Conservation (phyloP, 805 yeast species). For the Pichia kluyveri region DNA sequence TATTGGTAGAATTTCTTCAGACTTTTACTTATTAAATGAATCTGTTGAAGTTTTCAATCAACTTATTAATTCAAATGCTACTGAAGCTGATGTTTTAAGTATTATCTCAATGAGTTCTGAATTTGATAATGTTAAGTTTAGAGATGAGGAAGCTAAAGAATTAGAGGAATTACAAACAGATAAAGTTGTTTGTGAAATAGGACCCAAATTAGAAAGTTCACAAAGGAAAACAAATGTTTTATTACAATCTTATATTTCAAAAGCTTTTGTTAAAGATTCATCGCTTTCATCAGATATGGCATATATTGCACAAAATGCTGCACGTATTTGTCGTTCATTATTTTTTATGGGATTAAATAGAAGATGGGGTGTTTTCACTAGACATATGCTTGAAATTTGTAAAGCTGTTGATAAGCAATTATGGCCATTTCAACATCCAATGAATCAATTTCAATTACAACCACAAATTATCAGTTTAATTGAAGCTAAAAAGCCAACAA, state of each 20-base stretch:
- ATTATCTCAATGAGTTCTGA: conserved; percentile 90
- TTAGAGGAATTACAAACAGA: conserved; percentile 50
- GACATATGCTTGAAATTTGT: conserved; percentile 69
- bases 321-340: conserved; percentile 86
- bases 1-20: conserved; percentile 89
- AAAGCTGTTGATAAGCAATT: conserved; percentile 75
- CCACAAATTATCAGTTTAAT: conserved; percentile 54
- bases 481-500: conserved; percentile 53
- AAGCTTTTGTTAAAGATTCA: conserved; percentile 62
- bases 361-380: conserved; percentile 81
- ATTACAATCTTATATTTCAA: conserved; percentile 81
- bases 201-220: conserved; percentile 63
- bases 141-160: conserved; percentile 83
- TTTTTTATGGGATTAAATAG: conserved; percentile 81
- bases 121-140: conserved; percentile 78
- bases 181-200: conserved; percentile 72
- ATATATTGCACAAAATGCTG: conserved; percentile 92
- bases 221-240: conserved; percentile 84
- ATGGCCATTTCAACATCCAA: conserved; percentile 90
- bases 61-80: conserved; percentile 72
- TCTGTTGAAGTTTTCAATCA: conserved; percentile 85
- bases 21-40: conserved; percentile 77
- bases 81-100: conserved; percentile 86
- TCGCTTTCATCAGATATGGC: conserved; percentile 80
- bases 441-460: conserved; percentile 79